A percentile compares a stretch with the other conserved stretches of the same genome.
Evolutionary conservation across 2,329 filamentous ascomycete species (phyloP).

Genomic region (Talaromyces sp.): DNA sequence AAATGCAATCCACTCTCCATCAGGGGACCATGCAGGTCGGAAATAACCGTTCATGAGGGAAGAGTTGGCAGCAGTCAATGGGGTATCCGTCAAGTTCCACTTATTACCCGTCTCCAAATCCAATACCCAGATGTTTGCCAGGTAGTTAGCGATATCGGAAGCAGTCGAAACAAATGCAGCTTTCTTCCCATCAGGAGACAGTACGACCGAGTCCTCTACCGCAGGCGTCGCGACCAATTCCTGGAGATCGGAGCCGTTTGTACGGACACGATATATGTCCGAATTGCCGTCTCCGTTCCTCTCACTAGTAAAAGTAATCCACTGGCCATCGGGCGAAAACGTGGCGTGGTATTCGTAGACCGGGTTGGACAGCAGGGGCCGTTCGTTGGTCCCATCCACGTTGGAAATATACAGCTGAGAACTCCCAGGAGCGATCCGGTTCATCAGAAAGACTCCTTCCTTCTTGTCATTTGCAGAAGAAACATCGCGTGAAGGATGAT

Average conservation of each 20-base stretch:
- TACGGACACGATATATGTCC: constrained; percentile 36
- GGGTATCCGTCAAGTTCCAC: constrained; percentile 35
- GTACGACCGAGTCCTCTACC: constrained; percentile 33
- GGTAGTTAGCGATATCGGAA: constrained; percentile 19
- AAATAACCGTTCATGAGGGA: constrained; percentile 35
- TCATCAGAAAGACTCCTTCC: constrained; percentile 18
- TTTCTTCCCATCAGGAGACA: constrained; percentile 36
- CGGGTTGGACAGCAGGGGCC: constrained; percentile 26
- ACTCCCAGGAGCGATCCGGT: constrained; percentile 30
- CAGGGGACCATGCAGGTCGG: constrained; percentile 38
- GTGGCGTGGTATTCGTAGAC: constrained; percentile 37
- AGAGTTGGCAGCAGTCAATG: constrained; percentile 12
- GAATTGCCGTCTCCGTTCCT: constrained; percentile 37
- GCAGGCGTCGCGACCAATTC: constrained; percentile 29
- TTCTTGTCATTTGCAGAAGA: not conserved
- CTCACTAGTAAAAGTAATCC: constrained; percentile 39
- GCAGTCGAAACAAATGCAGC: constrained; percentile 40
- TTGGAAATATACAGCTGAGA: constrained; percentile 32
- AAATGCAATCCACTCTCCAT: constrained; percentile 40
- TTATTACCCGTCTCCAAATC: constrained; percentile 29
- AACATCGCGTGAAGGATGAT: not conserved
- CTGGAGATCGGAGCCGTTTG: constrained; percentile 33
- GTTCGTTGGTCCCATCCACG: constrained; percentile 36
- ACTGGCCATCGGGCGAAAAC: constrained; percentile 37
- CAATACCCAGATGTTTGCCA: constrained; percentile 39